Conservation (phyloP, 129 eudicot species). For the Arctium minus region DNA sequence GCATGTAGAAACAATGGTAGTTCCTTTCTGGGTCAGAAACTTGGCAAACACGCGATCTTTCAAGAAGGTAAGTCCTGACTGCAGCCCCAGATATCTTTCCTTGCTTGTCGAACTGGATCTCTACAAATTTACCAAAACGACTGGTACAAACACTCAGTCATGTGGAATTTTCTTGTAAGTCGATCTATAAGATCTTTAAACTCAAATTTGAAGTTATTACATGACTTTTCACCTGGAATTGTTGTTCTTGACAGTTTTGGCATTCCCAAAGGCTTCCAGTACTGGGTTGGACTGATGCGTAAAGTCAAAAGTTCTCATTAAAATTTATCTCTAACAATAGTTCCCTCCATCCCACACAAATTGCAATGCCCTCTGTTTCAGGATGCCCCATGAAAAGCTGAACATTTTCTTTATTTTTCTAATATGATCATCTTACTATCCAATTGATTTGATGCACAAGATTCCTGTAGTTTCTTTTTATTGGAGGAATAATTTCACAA, state of each 20-base stretch:
- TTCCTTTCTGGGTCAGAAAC: conserved; percentile 95
- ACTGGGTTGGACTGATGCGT: conserved; percentile 88
- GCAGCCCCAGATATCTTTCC: conserved; percentile 29
- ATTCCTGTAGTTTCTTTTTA: background rate
- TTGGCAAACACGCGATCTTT: conserved; percentile 98
- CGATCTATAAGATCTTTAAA: background rate
- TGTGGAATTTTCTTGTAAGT: conserved; percentile 10
- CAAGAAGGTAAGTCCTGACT: conserved; percentile 49
- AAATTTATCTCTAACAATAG: background rate
- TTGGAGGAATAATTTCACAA: background rate
- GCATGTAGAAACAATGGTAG: conserved; percentile 97
- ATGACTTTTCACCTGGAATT: conserved; percentile 72
- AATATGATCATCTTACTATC: background rate
- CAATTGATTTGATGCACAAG: background rate
- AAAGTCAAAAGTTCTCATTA: background rate
- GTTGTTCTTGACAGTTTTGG: conserved; percentile 95
- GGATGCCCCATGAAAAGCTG: background rate
- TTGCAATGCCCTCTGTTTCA: background rate
- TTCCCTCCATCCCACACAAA: background rate
- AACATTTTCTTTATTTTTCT: background rate
- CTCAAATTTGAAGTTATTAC: conserved; percentile 8
- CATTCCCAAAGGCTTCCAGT: conserved; percentile 96
- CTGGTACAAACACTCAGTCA: conserved; percentile 11
- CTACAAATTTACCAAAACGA: conserved; percentile 32
- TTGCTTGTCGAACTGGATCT: conserved; percentile 21